Percentiles rank a stretch among this genome's conserved stretches.
These are phyloP conservation scores for Trichoderma harzianum DNA, from an alignment of 2,329 filamentous ascomycete genomes.

Conservation along the genomic window DNA sequence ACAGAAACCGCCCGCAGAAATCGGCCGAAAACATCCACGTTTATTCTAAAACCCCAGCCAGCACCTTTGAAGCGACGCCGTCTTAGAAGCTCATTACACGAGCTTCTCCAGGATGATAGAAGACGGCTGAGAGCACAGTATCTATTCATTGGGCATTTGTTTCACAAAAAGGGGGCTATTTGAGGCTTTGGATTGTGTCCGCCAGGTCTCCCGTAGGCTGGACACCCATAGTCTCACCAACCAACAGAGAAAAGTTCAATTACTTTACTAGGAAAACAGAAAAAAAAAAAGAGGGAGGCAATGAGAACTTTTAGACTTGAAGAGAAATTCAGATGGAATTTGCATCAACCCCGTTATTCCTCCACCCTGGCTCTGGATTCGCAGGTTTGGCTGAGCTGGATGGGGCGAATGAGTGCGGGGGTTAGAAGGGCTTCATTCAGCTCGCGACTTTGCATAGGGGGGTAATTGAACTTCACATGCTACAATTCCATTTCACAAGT, in stretches of 20 bases:
- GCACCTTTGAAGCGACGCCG: neutral
- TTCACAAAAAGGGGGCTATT: neutral
- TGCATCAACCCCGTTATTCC: neutral
- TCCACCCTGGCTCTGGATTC: neutral
- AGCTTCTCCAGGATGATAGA: neutral
- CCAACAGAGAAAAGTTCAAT: neutral
- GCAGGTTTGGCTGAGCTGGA: neutral
- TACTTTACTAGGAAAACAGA: neutral
- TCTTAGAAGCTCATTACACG: neutral
- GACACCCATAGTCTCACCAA: neutral
- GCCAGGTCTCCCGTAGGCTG: slow-evolving; percentile 23
- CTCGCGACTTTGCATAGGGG: neutral
- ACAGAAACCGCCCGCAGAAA: neutral
- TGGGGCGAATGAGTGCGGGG: neutral
- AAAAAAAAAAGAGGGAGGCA: neutral
- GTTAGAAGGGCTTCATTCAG: neutral
- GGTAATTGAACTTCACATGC: neutral
- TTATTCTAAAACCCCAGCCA: neutral
- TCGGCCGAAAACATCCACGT: slow-evolving; percentile 13
- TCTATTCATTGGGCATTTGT: neutral
- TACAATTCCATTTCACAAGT: neutral
- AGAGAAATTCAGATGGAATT: neutral
- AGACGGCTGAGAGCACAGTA: neutral
- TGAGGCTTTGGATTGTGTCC: slow-evolving; percentile 10
- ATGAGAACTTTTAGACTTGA: neutral